phyloP scores from a whole-genome alignment of 768 basidiomycete genomes.

The Amylocystis lapponica region DNA sequence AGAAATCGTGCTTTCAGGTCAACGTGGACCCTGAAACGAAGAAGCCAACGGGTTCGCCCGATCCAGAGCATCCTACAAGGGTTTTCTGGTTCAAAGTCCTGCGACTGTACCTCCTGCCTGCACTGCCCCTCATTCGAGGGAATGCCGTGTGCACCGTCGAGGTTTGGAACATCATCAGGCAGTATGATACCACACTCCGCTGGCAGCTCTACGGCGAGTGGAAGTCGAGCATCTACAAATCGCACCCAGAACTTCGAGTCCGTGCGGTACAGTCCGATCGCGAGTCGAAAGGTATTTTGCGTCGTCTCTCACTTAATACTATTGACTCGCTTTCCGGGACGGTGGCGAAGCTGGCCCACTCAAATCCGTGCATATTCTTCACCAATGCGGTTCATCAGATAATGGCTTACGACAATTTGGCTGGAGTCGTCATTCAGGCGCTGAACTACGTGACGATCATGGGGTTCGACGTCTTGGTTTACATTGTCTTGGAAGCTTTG shows the following conservation, averaged over 20 bases:
- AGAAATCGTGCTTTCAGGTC: conserved; percentile 27
- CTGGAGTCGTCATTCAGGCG: conserved; percentile 83
- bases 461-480: conserved; percentile 92
- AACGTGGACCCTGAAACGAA: conserved; percentile 57
- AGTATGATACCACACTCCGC: conserved; percentile 71
- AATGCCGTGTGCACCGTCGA: conserved; percentile 89
- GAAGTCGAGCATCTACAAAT: conserved; percentile 67
- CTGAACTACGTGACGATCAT: conserved; percentile 86
- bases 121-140: conserved; percentile 76
- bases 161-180: conserved; percentile 84
- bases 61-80: conserved; percentile 56
- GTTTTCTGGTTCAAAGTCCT: conserved; percentile 81
- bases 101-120: conserved; percentile 78
- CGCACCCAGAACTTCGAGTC: conserved; percentile 74
- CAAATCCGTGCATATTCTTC: conserved; percentile 92
- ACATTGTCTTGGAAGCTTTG: conserved; percentile 80
- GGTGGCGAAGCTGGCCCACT: conserved; percentile 90
- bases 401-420: conserved; percentile 94
- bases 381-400: conserved; percentile 86
- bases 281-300: conserved; percentile 84
- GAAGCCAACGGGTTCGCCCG: conserved; percentile 47
- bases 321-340: conserved; percentile 80
- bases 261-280: conserved; percentile 79
- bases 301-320: conserved; percentile 80
- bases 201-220: conserved; percentile 97